Percentiles rank a stretch among this genome's conserved stretches.
These are phyloP conservation scores for Cytospora piceae DNA, from an alignment of 2,329 filamentous ascomycete species.

Conservation along the genomic window DNA sequence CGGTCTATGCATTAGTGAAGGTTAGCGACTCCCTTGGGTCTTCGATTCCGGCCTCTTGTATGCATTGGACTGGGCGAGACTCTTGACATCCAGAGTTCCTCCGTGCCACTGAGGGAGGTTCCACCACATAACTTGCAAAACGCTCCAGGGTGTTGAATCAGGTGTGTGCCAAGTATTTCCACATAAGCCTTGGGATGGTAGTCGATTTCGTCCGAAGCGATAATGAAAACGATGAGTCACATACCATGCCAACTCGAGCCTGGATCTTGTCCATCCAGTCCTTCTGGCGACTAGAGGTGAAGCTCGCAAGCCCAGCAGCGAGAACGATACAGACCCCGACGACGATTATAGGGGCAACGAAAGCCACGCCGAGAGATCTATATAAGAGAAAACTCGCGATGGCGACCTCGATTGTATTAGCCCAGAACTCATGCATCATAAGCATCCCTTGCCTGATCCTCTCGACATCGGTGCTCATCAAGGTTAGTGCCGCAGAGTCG, in stretches of 20 bases:
- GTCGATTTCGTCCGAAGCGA: neutral
- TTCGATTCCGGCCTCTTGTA: conserved; percentile 12
- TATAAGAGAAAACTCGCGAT: conserved; percentile 42
- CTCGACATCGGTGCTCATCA: conserved; percentile 46
- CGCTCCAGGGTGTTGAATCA: neutral
- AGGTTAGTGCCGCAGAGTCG: conserved; percentile 41
- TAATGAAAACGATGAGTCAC: neutral
- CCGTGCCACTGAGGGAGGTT: too few relatives aligned
- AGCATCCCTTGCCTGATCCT: conserved; percentile 39
- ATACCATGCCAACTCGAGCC: conserved; percentile 34
- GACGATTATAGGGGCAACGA: conserved; percentile 39
- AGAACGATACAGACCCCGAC: conserved; percentile 34
- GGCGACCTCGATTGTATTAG: conserved; percentile 39
- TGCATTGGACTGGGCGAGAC: neutral
- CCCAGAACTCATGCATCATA: conserved; percentile 43
- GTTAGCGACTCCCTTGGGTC: neutral
- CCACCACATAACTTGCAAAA: too few relatives aligned
- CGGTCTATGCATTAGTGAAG: conserved; percentile 31
- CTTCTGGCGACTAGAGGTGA: conserved; percentile 35
- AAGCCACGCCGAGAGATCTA: conserved; percentile 39
- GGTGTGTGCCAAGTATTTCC: too few relatives aligned
- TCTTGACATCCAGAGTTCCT: neutral
- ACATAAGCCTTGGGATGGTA: neutral
- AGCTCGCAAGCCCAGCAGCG: conserved; percentile 28
- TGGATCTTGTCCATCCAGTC: conserved; percentile 40